A percentile compares a stretch with the other conserved stretches of the same genome.
Conservation (phyloP, 73 alveolate species). For the Durusdinium trenchii region DNA sequence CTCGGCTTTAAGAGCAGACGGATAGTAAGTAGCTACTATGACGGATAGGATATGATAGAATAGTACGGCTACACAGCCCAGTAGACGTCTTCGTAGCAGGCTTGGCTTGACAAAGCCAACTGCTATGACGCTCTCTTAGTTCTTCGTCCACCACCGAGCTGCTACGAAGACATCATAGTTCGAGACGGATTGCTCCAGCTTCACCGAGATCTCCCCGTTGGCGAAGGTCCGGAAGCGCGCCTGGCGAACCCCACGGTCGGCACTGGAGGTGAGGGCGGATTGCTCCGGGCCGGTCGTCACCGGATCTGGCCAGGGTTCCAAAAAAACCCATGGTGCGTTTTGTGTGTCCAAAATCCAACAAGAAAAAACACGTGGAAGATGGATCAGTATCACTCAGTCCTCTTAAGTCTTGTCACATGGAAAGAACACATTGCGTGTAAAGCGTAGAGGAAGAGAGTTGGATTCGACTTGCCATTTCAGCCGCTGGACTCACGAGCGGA, state of each 20-base stretch:
- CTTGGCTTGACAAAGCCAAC: not conserved
- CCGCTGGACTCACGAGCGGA: too few species aligned
- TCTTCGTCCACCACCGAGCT: not conserved
- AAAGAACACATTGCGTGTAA: too few species aligned
- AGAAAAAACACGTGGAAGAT: too few species aligned
- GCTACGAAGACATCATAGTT: conserved; percentile 81
- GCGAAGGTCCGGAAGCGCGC: conserved; percentile 89
- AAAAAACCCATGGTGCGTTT: not conserved
- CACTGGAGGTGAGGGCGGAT: not conserved
- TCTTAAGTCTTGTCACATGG: too few species aligned
- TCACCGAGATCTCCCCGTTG: conserved; percentile 89
- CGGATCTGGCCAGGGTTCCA: not conserved
- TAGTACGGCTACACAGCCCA: not conserved
- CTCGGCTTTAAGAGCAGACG: too few species aligned
- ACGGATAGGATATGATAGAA: not conserved
- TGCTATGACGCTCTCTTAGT: not conserved
- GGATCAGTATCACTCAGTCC: too few species aligned
- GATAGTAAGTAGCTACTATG: too few species aligned
- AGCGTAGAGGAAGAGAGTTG: too few species aligned
- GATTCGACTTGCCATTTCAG: too few species aligned
- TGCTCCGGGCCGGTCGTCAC: not conserved
- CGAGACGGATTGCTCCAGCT: conserved; percentile 91
- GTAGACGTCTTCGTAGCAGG: not conserved
- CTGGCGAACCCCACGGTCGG: not conserved
- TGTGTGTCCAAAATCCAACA: too few species aligned